Base-by-base conservation (phyloP, 2,329 filamentous ascomycete genomes). In the Kalaharituber pfeilii region DNA sequence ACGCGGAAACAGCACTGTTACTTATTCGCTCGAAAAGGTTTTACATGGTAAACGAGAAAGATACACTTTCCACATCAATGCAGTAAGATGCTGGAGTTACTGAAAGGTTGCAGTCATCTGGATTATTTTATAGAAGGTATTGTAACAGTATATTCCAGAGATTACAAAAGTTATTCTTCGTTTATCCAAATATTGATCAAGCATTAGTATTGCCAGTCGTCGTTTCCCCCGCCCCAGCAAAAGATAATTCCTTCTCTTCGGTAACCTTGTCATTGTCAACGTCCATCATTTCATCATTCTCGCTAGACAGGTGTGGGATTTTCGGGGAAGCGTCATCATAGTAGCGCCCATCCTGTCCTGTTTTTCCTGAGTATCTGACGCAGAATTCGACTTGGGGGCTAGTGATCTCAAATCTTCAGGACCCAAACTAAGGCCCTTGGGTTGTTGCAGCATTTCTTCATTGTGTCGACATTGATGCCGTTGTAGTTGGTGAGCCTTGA, bases 401-500 rank as follows among this genome's bases (percentile, higher is more conserved):
- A n/a, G n/a, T n/a, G n/a, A n/a, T n/a, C n/a, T n/a, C n/a, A n/a
- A n/a, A n/a, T n/a, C n/a, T n/a, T n/a, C n/a, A n/a, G n/a, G n/a
- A n/a, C n/a, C n/a, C n/a, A n/a, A n/a, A n/a, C n/a, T n/a, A n/a
- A n/a, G n/a, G n/a, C n/a, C n/a, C n/a, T n/a, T n/a, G n/a, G n/a
- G 86, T 4, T 86, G 85, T 52, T 79, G 74, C 56, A 85, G 81
- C 6, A 77, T 75, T 5, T 77, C 74, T 15, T 76, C 75, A 27
- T 70, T 68, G 33, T 52, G 25, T 58, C 59, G 56, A 62, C 61
- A n/a, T n/a, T n/a, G n/a, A n/a, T n/a, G n/a, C 56, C 56, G 36
- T 68, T 25, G 79, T 69, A 65, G 82, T 80, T 55, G 73, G 76
- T 30, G 80, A 75, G 24, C 85, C 82, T 5, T 89, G 81, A 15